phyloP scores from a whole-genome alignment of 192 early-diverging fungal genomes.

The Globomyces pollinis-pini region DNA sequence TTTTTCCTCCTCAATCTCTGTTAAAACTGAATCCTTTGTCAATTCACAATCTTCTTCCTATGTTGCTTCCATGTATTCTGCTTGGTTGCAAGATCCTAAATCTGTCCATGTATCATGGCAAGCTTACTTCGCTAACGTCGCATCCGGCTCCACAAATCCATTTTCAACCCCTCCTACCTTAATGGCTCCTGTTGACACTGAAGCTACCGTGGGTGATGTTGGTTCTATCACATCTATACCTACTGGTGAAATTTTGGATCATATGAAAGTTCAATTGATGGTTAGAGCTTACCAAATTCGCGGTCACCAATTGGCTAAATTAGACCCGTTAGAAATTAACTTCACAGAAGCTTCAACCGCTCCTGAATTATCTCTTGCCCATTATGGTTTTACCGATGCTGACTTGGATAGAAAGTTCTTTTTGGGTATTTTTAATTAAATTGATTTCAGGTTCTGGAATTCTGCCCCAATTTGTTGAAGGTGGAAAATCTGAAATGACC shows the following conservation, averaged over 20 bases:
- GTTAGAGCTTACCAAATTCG: constrained; percentile 90
- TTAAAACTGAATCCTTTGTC: constrained; percentile 51
- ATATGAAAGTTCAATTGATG: constrained; percentile 96
- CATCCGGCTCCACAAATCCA: constrained; percentile 21
- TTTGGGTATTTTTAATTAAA: constrained; percentile 46
- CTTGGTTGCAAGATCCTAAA: constrained; percentile 81
- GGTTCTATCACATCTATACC: constrained; percentile 30
- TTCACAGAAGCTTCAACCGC: constrained; percentile 34
- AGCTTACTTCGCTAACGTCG: constrained; percentile 76
- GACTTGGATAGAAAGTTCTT: constrained; percentile 89
- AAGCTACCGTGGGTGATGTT: constrained; percentile 6
- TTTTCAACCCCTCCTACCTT: constrained; percentile 78
- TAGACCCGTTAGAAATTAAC: constrained; percentile 90
- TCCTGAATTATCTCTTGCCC: constrained; percentile 72
- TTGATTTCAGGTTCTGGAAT: constrained; percentile 70
- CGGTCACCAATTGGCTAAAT: constrained; percentile 90
- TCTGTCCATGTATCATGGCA: constrained; percentile 96
- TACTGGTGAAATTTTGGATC: constrained; percentile 73
- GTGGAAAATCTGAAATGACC: constrained; percentile 66
- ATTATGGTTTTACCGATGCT: constrained; percentile 91
- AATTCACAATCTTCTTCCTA: constrained; percentile 78
- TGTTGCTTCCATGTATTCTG: constrained; percentile 93
- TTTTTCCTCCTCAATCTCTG: too few relatives aligned
- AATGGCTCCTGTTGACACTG: constrained; percentile 33
- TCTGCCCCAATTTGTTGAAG: constrained; percentile 68